A percentile compares a stretch with the other conserved stretches of the same genome.
These are phyloP conservation scores for Neonectria magnoliae DNA, from an alignment of 2,329 filamentous ascomycete genomes.

Conservation along the genomic window DNA sequence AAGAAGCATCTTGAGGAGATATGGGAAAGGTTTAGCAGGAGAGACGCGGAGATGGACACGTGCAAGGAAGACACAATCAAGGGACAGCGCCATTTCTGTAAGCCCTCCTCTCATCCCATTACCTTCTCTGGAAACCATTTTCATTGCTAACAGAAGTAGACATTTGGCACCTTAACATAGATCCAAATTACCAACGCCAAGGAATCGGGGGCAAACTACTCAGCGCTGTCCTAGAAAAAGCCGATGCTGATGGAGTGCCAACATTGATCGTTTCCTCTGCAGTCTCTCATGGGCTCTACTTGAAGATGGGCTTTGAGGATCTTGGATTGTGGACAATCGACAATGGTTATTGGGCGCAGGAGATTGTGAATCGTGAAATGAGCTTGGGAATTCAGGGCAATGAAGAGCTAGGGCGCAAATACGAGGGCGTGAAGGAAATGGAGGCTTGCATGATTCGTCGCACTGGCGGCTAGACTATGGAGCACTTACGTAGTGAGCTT, in stretches of 20 bases:
- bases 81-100: conserved; percentile 32
- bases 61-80: conserved; percentile 28
- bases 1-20: conserved; percentile 35
- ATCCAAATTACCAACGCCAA: conserved; percentile 34
- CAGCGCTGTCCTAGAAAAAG: conserved; percentile 24
- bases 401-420: conserved; percentile 19
- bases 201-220: conserved; percentile 34
- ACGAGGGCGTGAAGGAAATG: conserved; percentile 29
- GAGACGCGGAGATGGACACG: conserved; percentile 31
- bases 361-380: conserved; percentile 23
- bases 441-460: conserved; percentile 40
- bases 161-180: conserved; percentile 39
- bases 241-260: conserved; percentile 25
- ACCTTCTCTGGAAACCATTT: not conserved
- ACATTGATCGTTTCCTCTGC: conserved; percentile 31
- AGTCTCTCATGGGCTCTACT: conserved; percentile 31
- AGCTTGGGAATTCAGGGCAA: conserved; percentile 14
- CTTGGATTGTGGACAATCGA: conserved; percentile 33
- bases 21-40: conserved; percentile 32
- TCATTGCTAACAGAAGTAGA: conserved; percentile 19
- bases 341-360: conserved; percentile 34
- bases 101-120: not conserved
- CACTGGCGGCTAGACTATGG: not conserved
- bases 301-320: conserved; percentile 27
- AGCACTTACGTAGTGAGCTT: not conserved